Conservation (phyloP, 768 basidiomycete genomes). For the Pisolithus orientalis region DNA sequence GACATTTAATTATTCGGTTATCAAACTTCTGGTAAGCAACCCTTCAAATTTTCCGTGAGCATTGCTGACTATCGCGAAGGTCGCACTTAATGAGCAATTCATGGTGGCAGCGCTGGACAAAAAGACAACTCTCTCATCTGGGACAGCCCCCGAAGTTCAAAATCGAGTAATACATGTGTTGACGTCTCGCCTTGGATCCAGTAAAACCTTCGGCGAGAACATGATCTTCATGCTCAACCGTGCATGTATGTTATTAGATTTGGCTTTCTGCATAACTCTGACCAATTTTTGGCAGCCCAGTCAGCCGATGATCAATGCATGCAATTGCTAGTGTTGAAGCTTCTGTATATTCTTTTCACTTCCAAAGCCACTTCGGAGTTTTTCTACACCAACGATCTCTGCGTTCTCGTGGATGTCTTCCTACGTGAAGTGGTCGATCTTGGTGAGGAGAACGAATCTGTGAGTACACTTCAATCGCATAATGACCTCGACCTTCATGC, state of each 20-base stretch:
- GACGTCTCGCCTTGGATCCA: conserved; percentile 76
- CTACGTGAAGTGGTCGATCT: conserved; percentile 89
- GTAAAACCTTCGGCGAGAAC: conserved; percentile 95
- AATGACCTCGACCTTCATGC: not conserved
- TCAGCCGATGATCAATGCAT: conserved; percentile 90
- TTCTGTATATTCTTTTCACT: conserved; percentile 92
- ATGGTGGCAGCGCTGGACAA: conserved; percentile 77
- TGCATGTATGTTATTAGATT: conserved; percentile 55
- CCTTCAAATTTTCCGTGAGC: not conserved
- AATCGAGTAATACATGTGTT: conserved; percentile 84
- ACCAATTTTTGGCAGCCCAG: conserved; percentile 46
- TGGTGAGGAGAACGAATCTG: conserved; percentile 91
- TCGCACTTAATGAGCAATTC: conserved; percentile 95
- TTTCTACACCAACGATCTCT: conserved; percentile 96
- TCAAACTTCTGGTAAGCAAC: conserved; percentile 79
- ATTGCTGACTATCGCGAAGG: conserved; percentile 37
- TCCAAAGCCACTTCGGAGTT: conserved; percentile 90
- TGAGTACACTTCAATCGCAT: conserved; percentile 33
- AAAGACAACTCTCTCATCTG: conserved; percentile 11
- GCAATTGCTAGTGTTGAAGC: conserved; percentile 89
- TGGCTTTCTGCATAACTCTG: conserved; percentile 1
- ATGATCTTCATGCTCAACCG: conserved; percentile 99
- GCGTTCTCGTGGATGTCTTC: conserved; percentile 96
- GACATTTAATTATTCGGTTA: conserved; percentile 89
- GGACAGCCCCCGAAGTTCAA: conserved; percentile 35